These are phyloP conservation scores for Cercospora sesami DNA, from an alignment of 2,329 filamentous ascomycete genomes.

Conservation along the genomic window DNA sequence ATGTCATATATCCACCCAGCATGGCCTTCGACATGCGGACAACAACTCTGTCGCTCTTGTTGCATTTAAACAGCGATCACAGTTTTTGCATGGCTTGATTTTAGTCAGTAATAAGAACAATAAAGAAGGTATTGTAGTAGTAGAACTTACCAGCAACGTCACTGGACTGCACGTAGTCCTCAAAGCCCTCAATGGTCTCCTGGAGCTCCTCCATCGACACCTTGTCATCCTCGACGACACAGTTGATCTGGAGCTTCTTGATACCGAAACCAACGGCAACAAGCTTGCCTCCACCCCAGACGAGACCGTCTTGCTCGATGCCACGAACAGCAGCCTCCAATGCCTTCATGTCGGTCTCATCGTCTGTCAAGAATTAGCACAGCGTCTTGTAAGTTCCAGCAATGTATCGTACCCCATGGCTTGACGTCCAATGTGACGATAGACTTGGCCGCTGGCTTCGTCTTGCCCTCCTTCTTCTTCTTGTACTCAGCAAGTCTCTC, in stretches of 20 bases:
- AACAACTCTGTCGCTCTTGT: not conserved
- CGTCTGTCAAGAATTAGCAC: conserved; percentile 29
- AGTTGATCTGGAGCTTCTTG: conserved; percentile 98
- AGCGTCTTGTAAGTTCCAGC: not conserved
- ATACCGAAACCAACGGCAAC: conserved; percentile 94
- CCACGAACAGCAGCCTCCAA: conserved; percentile 77
- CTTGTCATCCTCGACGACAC: conserved; percentile 97
- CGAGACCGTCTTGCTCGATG: conserved; percentile 89
- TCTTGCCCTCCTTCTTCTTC: conserved; percentile 94
- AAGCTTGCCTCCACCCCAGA: conserved; percentile 91
- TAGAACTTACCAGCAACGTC: conserved; percentile 81
- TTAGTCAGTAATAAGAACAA: too few relatives aligned
- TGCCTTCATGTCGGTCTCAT: conserved; percentile 87
- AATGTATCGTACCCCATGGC: conserved; percentile 81
- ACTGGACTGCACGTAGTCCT: conserved; percentile 94
- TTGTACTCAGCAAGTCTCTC: conserved; percentile 90
- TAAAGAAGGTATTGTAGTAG: too few relatives aligned
- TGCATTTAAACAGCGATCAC: conserved; percentile 48
- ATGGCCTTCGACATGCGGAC: not conserved
- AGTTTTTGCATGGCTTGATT: conserved; percentile 63
- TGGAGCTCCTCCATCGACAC: conserved; percentile 83
- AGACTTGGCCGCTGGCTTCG: conserved; percentile 91
- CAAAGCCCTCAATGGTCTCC: conserved; percentile 78
- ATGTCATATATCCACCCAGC: not conserved
- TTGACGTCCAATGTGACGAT: conserved; percentile 95